Conservation (phyloP, 108 stramenopile species). For the Heterococcus sp. region DNA sequence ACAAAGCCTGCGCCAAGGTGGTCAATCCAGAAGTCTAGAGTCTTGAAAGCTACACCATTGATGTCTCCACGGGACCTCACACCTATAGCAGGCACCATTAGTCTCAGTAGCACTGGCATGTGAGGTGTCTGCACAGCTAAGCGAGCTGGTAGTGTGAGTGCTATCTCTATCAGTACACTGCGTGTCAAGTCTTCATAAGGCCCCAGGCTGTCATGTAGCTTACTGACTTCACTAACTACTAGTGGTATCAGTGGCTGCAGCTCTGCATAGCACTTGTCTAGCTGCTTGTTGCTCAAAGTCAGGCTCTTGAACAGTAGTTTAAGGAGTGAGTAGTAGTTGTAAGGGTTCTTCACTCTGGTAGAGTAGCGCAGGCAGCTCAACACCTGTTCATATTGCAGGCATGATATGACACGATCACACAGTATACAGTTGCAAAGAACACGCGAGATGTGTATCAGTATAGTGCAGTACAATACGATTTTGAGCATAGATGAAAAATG, state of each 20-base stretch:
- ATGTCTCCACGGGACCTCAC: slow-evolving; percentile 69
- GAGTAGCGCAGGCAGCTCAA: slow-evolving; percentile 42
- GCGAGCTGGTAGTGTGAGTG: slow-evolving; percentile 82
- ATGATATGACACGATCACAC: too few relatives aligned
- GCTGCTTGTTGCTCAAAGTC: slow-evolving; percentile 79
- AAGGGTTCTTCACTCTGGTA: slow-evolving; percentile 52
- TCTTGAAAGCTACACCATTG: slow-evolving; percentile 73
- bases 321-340: slow-evolving; percentile 73
- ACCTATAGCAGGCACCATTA: slow-evolving; percentile 78
- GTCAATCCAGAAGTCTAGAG: slow-evolving; percentile 94
- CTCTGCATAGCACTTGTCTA: slow-evolving; percentile 66
- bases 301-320: slow-evolving; percentile 79
- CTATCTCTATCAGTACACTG: slow-evolving; percentile 75
- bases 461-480: too few relatives aligned
- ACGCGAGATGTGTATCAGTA: not conserved
- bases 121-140: slow-evolving; percentile 83
- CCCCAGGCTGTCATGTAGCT: slow-evolving; percentile 42
- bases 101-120: slow-evolving; percentile 75
- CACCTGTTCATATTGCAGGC: not conserved
- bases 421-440: not conserved
- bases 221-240: slow-evolving; percentile 39
- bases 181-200: slow-evolving; percentile 31
- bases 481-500: too few relatives aligned
- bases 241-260: slow-evolving; percentile 31
- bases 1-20: slow-evolving; percentile 75